A percentile compares a stretch with the other conserved stretches of the same genome.
These are phyloP conservation scores for Penicillium rolfsii DNA, from an alignment of 2,329 filamentous ascomycete species.

Conservation along the genomic window DNA sequence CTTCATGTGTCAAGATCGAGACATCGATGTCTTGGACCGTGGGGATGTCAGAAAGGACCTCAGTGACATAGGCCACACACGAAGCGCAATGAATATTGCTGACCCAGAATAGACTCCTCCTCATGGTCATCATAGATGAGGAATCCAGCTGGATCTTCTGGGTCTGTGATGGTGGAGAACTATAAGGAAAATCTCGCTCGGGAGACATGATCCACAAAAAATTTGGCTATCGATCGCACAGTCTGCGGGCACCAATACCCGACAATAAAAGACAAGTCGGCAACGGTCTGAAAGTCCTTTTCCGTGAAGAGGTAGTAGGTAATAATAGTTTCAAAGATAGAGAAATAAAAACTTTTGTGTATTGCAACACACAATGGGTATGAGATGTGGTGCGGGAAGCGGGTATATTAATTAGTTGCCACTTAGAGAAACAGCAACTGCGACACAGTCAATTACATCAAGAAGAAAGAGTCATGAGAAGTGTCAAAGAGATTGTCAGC, in stretches of 20 bases:
- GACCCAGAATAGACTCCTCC: slow-evolving; percentile 46
- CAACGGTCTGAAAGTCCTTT: neutral
- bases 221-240: neutral
- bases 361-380: neutral
- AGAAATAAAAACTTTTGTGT: neutral
- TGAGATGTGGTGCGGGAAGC: neutral
- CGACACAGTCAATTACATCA: slow-evolving; percentile 14
- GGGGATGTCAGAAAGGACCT: slow-evolving; percentile 45
- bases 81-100: slow-evolving; percentile 55
- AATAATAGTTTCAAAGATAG: neutral
- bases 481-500: slow-evolving; percentile 1
- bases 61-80: slow-evolving; percentile 51
- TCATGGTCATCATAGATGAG: slow-evolving; percentile 5
- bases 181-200: neutral
- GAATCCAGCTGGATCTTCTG: slow-evolving; percentile 18
- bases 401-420: slow-evolving; percentile 15
- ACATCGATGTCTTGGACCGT: slow-evolving; percentile 45
- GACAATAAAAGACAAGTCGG: neutral
- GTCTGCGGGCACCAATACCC: neutral
- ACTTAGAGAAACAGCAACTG: slow-evolving; percentile 6
- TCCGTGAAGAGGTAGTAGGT: neutral
- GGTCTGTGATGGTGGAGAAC: slow-evolving; percentile 3
- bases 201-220: slow-evolving; percentile 24
- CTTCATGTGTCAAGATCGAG: slow-evolving; percentile 49
- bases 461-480: neutral